Evolutionary conservation across 2,329 filamentous ascomycete species (phyloP).

Genomic region (Fusarium stilboides): DNA sequence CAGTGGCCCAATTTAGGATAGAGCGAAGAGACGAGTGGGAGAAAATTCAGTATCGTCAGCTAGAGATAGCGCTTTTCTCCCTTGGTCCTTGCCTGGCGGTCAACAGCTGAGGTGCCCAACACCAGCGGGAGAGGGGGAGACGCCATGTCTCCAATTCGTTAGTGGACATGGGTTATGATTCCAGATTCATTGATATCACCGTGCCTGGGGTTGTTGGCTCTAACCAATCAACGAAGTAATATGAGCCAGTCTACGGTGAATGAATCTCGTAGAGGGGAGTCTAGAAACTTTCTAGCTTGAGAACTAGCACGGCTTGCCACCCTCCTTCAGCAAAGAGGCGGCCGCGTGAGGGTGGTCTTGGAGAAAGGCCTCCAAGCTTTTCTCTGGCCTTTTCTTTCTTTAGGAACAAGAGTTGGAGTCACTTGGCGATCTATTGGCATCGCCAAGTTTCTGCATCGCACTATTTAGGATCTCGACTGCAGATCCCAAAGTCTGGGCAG

Average conservation of each 20-base stretch:
- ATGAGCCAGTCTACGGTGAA: neutral
- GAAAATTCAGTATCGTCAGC: constrained; percentile 7
- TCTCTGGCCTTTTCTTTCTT: constrained; percentile 2
- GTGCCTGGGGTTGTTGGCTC: constrained; percentile 12
- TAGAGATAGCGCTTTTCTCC: constrained; percentile 25
- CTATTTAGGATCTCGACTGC: constrained; percentile 21
- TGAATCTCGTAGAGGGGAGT: constrained; percentile 21
- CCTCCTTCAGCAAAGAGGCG: constrained; percentile 9
- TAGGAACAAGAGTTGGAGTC: constrained; percentile 1
- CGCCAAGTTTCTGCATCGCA: constrained; percentile 37
- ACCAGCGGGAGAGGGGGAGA: constrained; percentile 26
- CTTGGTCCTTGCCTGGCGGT: constrained; percentile 13
- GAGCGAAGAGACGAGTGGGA: constrained; percentile 34
- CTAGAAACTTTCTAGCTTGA: constrained; percentile 49
- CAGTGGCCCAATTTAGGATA: constrained; percentile 43
- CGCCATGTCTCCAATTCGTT: constrained; percentile 24
- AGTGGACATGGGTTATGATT: constrained; percentile 13
- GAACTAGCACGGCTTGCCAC: constrained; percentile 17
- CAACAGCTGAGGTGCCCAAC: constrained; percentile 10
- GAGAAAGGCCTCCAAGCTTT: constrained; percentile 17
- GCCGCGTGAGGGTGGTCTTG: constrained; percentile 11
- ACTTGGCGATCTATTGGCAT: constrained; percentile 34
- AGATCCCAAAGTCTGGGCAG: constrained; percentile 45
- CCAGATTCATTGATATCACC: constrained; percentile 26
- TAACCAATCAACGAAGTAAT: constrained; percentile 31